Conservation (phyloP, 1,139 yeast species). For the Blastobotrys indianensis region DNA sequence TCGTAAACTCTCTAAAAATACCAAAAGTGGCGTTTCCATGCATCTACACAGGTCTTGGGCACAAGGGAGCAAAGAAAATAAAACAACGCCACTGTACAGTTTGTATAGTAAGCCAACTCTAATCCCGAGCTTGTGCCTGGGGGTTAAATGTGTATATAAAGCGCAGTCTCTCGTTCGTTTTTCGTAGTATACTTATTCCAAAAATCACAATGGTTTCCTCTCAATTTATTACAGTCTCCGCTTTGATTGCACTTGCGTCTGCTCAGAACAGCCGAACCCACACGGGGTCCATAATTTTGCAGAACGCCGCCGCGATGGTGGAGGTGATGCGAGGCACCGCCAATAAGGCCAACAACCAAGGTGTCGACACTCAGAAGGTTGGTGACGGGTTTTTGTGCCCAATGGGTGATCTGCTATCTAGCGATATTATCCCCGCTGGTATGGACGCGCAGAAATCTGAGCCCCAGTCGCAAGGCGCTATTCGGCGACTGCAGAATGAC, state of each 20-base stretch:
- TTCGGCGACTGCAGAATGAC: too few relatives aligned
- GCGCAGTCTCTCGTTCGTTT: too few relatives aligned
- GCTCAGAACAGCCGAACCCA: slow-evolving; percentile 1
- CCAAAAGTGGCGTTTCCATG: too few relatives aligned
- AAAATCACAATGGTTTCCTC: slow-evolving; percentile 5
- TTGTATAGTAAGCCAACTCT: too few relatives aligned
- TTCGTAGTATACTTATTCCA: too few relatives aligned
- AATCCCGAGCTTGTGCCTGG: too few relatives aligned
- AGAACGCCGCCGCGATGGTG: slow-evolving; percentile 4
- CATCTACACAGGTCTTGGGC: too few relatives aligned
- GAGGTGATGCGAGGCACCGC: slow-evolving; percentile 6
- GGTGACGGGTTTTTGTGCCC: slow-evolving; percentile 9
- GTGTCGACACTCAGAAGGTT: slow-evolving; percentile 4
- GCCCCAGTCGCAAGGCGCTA: too few relatives aligned
- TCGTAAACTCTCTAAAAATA: too few relatives aligned
- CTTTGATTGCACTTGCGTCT: slow-evolving; percentile 3
- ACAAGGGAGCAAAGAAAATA: too few relatives aligned
- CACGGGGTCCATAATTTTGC: slow-evolving; percentile 5
- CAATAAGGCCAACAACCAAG: not conserved
- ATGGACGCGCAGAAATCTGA: not conserved
- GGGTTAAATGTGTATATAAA: too few relatives aligned
- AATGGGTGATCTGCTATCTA: slow-evolving; percentile 4
- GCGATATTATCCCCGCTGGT: slow-evolving; percentile 2
- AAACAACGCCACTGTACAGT: too few relatives aligned
- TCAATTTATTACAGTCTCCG: slow-evolving; percentile 3